Conservation (phyloP, 768 basidiomycete genomes). For the Rhizopogon salebrosus region DNA sequence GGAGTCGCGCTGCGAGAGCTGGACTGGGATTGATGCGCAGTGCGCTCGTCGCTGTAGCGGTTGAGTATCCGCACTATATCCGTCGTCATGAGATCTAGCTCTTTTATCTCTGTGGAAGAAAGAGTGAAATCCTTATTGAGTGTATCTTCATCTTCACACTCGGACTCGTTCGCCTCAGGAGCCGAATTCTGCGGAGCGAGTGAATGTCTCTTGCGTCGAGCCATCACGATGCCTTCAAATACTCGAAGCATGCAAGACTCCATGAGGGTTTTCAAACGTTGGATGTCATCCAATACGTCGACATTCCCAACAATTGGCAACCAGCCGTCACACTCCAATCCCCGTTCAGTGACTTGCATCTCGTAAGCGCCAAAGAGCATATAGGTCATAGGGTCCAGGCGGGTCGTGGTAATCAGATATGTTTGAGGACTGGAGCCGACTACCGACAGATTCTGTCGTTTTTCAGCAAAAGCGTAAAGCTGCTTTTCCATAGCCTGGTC, state of each 20-base stretch:
- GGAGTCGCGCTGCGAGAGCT: conserved; percentile 69
- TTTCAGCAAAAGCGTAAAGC: conserved; percentile 78
- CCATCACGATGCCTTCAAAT: conserved; percentile 73
- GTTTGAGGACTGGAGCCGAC: conserved; percentile 48
- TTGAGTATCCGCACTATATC: conserved; percentile 73
- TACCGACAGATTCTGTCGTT: conserved; percentile 67
- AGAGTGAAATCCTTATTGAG: conserved; percentile 44
- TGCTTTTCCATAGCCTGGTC: conserved; percentile 50
- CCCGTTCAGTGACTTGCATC: conserved; percentile 61
- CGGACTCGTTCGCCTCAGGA: conserved; percentile 50
- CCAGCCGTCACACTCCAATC: conserved; percentile 89
- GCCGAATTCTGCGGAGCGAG: conserved; percentile 29
- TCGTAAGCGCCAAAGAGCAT: conserved; percentile 87
- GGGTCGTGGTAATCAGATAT: conserved; percentile 75
- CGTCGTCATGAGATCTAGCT: conserved; percentile 69
- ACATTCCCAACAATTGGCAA: conserved; percentile 74
- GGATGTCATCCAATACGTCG: conserved; percentile 76
- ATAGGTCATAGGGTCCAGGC: conserved; percentile 84
- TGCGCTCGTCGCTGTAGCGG: conserved; percentile 62
- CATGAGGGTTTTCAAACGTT: conserved; percentile 71
- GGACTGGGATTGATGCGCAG: conserved; percentile 48
- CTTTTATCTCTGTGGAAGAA: conserved; percentile 62
- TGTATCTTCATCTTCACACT: conserved; percentile 47
- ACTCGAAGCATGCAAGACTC: conserved; percentile 85
- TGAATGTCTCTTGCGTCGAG: conserved; percentile 24